Percentiles rank a stretch among this genome's conserved stretches.
phyloP scores from a whole-genome alignment of 306 rosid species.

The Vachellia pachyceras region DNA sequence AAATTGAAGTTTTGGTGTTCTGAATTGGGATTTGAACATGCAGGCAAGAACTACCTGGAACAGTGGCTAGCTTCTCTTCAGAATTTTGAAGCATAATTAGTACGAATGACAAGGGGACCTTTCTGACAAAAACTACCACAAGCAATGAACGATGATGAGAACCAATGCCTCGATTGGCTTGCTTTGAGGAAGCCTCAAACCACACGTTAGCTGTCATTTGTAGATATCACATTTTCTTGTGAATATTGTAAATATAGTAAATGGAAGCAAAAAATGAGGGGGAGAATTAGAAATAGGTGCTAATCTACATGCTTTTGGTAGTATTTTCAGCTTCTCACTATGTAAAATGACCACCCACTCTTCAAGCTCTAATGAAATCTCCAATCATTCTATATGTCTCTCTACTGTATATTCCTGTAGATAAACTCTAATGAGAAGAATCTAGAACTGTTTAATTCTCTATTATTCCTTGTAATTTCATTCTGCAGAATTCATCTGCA shows the following conservation, averaged over 20 bases:
- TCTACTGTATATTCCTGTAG: not conserved
- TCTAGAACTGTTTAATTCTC: not conserved
- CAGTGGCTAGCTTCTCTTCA: conserved; percentile 78
- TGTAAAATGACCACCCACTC: not conserved
- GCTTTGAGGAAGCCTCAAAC: too few relatives aligned
- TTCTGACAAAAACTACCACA: not conserved
- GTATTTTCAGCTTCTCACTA: not conserved
- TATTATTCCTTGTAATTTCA: not conserved
- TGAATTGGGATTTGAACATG: conserved; percentile 51
- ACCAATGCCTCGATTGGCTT: not conserved
- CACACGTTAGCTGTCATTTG: conserved; percentile 18
- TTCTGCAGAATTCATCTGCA: not conserved
- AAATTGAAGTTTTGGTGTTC: conserved; percentile 11
- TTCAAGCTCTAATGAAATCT: not conserved
- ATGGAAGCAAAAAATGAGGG: conserved; percentile 19
- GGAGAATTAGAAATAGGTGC: not conserved
- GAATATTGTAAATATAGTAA: conserved; percentile 29
- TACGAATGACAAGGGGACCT: conserved; percentile 6
- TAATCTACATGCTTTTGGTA: not conserved
- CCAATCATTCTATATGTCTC: not conserved
- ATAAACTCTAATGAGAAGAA: not conserved
- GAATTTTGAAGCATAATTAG: conserved; percentile 54
- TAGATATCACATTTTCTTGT: conserved; percentile 30
- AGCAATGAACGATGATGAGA: conserved; percentile 4
- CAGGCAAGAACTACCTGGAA: conserved; percentile 67